These are phyloP conservation scores for Chlamydomonas sphaeroides DNA, from an alignment of 139 green algal genomes.

Conservation along the genomic window DNA sequence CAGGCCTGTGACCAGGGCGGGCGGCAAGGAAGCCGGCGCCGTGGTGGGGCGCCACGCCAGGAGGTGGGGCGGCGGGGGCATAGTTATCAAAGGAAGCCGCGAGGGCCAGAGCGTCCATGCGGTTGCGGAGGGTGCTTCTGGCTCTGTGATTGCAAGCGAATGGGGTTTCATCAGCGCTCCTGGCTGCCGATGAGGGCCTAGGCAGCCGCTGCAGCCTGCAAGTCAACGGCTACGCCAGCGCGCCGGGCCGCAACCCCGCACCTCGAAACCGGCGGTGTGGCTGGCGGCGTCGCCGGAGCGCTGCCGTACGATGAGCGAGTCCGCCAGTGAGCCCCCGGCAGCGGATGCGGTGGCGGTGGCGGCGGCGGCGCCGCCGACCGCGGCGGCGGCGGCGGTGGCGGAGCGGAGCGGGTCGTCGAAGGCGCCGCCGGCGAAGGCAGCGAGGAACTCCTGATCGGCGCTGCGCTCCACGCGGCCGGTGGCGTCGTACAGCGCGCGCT, in stretches of 20 bases:
- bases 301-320: constrained; percentile 78
- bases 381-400: neutral
- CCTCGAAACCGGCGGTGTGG: constrained; percentile 83
- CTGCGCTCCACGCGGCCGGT: constrained; percentile 76
- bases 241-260: too few relatives aligned
- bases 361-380: neutral
- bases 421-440: constrained; percentile 79
- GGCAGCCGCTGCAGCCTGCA: too few relatives aligned
- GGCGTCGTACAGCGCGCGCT: constrained; percentile 77
- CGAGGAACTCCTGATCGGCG: constrained; percentile 85
- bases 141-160: too few relatives aligned
- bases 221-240: too few relatives aligned
- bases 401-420: constrained; percentile 1
- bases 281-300: constrained; percentile 48
- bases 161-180: too few relatives aligned
- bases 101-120: too few relatives aligned
- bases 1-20: neutral
- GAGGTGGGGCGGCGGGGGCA: neutral
- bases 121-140: too few relatives aligned
- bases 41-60: too few relatives aligned
- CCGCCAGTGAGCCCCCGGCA: constrained; percentile 26
- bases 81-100: too few relatives aligned
- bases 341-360: neutral
- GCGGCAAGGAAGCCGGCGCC: too few relatives aligned
- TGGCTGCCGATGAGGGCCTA: too few relatives aligned